Conservation (phyloP, 257 asterid genomes). For the Schizonepeta tenuifolia region DNA sequence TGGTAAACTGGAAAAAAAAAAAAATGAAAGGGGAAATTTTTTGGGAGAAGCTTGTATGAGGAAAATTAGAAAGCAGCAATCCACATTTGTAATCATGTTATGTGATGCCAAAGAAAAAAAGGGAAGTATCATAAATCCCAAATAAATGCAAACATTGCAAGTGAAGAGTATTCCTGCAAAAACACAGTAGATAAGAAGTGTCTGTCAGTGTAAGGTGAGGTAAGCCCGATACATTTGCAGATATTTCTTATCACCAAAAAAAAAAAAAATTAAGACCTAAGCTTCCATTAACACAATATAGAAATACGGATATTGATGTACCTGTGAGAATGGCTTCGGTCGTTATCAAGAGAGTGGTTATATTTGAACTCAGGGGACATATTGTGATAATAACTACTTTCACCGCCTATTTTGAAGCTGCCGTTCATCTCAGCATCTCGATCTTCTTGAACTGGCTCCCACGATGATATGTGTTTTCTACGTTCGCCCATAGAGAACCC, state of each 20-base stretch:
- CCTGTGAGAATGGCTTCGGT: constrained; percentile 58
- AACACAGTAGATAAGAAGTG: not conserved
- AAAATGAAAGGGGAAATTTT: not conserved
- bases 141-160: constrained; percentile 5
- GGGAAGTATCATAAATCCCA: not conserved
- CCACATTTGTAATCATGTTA: constrained; percentile 11
- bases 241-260: constrained; percentile 10
- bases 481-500: constrained; percentile 63
- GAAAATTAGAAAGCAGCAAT: constrained; percentile 22
- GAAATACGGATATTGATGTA: constrained; percentile 31
- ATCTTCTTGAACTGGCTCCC: constrained; percentile 50
- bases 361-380: constrained; percentile 59
- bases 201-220: constrained; percentile 25
- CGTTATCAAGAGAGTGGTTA: constrained; percentile 48
- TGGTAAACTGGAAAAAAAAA: not conserved
- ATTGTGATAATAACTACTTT: constrained; percentile 48
- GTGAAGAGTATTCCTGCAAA: constrained; percentile 6
- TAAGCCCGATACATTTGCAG: constrained; percentile 2
- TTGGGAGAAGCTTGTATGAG: not conserved
- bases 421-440: constrained; percentile 36
- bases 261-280: constrained; percentile 15
- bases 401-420: constrained; percentile 39
- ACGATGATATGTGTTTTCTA: constrained; percentile 64
- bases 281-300: constrained; percentile 20
- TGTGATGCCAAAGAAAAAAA: constrained; percentile 13